Conservation (phyloP, 2,329 filamentous ascomycete species). For the Cladobotryum protrusum region DNA sequence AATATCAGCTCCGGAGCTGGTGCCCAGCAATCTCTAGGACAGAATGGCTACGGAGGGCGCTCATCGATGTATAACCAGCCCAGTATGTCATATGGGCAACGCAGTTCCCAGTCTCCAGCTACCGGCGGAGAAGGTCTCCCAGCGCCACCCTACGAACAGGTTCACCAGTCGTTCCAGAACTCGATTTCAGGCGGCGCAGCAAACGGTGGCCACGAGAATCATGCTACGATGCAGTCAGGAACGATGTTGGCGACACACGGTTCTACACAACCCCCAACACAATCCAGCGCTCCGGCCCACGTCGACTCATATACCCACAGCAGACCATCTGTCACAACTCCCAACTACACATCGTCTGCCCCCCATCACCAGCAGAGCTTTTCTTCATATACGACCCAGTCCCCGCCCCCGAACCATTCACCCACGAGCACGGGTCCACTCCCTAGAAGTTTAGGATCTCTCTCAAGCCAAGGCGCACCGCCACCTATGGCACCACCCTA, state of each 20-base stretch:
- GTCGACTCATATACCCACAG: slow-evolving; percentile 49
- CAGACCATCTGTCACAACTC: slow-evolving; percentile 51
- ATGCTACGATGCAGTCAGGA: slow-evolving; percentile 20
- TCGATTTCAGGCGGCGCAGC: slow-evolving; percentile 46
- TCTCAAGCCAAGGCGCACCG: slow-evolving; percentile 17
- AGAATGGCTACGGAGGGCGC: slow-evolving; percentile 23
- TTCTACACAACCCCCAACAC: slow-evolving; percentile 39
- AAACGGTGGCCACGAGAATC: slow-evolving; percentile 29
- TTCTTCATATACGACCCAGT: slow-evolving; percentile 35
- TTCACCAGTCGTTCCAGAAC: slow-evolving; percentile 59
- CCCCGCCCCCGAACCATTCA: slow-evolving; percentile 38
- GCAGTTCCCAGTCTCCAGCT: slow-evolving; percentile 40
- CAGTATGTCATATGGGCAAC: slow-evolving; percentile 34
- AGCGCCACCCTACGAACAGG: slow-evolving; percentile 61
- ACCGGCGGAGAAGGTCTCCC: slow-evolving; percentile 56
- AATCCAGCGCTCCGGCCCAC: slow-evolving; percentile 47
- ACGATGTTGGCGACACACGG: slow-evolving; percentile 23
- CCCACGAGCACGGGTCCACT: slow-evolving; percentile 36
- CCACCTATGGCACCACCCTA: slow-evolving; percentile 45
- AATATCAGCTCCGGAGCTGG: slow-evolving; percentile 44
- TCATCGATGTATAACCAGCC: slow-evolving; percentile 44
- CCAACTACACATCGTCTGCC: slow-evolving; percentile 53
- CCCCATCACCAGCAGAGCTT: slow-evolving; percentile 42
- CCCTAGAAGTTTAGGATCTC: slow-evolving; percentile 32
- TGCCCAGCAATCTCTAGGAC: slow-evolving; percentile 22